These are phyloP conservation scores for Moringa oleifera DNA, from an alignment of 345 rosid genomes.

Conservation along the genomic window DNA sequence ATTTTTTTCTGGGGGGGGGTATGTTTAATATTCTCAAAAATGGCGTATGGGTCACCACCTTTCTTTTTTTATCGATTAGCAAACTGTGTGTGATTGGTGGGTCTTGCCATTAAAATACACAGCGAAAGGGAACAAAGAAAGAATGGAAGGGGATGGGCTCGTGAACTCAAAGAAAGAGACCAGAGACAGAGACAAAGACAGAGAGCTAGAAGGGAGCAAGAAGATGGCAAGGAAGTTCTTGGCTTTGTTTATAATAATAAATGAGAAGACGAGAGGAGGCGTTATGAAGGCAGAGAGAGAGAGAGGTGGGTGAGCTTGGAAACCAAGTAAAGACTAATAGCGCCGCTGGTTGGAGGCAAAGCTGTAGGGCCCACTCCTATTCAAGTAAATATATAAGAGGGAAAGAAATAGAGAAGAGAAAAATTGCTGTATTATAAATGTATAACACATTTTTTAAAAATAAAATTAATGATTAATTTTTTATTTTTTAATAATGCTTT, in stretches of 20 bases:
- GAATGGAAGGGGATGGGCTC: neutral
- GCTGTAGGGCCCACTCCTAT: conserved; percentile 22
- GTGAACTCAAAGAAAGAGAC: neutral
- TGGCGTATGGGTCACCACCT: too few relatives aligned
- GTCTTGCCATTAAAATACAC: conserved; percentile 4
- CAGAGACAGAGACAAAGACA: neutral
- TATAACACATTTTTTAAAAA: too few relatives aligned
- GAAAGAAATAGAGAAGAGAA: neutral
- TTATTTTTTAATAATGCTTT: too few relatives aligned
- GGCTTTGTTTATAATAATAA: conserved; percentile 12
- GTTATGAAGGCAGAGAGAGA: neutral
- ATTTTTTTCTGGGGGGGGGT: neutral
- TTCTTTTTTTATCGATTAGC: neutral
- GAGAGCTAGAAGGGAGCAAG: conserved; percentile 2
- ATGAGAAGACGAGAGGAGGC: neutral
- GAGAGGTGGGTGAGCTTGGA: conserved; percentile 40
- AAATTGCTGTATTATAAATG: too few relatives aligned
- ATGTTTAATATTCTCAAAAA: too few relatives aligned
- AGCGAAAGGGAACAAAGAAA: neutral
- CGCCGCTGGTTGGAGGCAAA: conserved; percentile 44
- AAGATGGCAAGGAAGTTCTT: neutral
- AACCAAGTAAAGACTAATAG: conserved; percentile 42
- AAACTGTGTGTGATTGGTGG: conserved; percentile 6
- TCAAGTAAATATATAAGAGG: neutral
- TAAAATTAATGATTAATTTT: too few relatives aligned